These are phyloP conservation scores for Talaromyces sp. DNA, from an alignment of 2,329 filamentous ascomycete genomes.

Conservation along the genomic window DNA sequence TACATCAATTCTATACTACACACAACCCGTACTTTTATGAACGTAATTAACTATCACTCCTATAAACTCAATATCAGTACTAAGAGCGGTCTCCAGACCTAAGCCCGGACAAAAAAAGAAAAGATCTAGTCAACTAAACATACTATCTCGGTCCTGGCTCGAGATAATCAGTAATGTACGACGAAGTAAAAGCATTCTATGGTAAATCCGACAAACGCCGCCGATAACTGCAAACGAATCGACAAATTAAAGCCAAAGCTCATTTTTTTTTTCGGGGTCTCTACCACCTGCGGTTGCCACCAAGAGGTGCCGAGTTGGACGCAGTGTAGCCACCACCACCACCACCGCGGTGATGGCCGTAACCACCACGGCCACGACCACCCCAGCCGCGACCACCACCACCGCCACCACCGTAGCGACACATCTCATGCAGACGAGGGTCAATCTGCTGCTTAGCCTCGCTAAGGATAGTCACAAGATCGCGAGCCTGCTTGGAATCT, in stretches of 20 bases:
- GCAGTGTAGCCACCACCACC: conserved; percentile 47
- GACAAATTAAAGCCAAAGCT: not conserved
- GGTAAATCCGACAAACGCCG: conserved; percentile 23
- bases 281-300: conserved; percentile 53
- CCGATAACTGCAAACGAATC: conserved; percentile 26
- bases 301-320: conserved; percentile 54
- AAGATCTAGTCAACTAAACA: not conserved
- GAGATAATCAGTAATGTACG: not conserved
- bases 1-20: not conserved
- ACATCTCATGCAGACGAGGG: conserved; percentile 92
- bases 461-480: conserved; percentile 84
- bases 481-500: conserved; percentile 94
- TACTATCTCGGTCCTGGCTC: not conserved
- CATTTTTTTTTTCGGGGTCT: not conserved
- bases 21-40: too few species aligned
- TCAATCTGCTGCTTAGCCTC: conserved; percentile 99
- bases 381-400: conserved; percentile 63
- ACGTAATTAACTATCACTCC: not conserved
- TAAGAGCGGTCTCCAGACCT: not conserved
- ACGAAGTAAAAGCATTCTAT: conserved; percentile 11
- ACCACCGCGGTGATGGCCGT: conserved; percentile 13
- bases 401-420: conserved; percentile 78
- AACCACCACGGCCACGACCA: conserved; percentile 47
- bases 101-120: not conserved
- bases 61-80: not conserved